Conservation (phyloP, 78 protist genomes). For the Emiliania huxleyi region DNA sequence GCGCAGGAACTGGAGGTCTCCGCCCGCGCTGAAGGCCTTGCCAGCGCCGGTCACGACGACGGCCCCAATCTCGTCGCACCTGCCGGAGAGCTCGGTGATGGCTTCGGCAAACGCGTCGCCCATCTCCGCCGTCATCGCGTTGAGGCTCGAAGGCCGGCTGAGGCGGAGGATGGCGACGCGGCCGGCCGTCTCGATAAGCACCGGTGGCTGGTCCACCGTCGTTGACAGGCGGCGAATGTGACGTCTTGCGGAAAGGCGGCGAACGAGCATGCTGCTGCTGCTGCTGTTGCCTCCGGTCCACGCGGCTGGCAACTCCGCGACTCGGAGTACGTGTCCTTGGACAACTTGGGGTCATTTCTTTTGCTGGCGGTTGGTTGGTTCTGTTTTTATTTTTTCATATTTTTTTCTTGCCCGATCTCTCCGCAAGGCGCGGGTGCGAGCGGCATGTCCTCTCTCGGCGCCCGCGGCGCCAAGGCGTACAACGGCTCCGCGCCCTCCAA, state of each 20-base stretch:
- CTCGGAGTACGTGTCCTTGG: too few species aligned
- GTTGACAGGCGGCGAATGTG: too few species aligned
- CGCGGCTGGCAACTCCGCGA: too few species aligned
- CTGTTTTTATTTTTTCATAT: too few species aligned
- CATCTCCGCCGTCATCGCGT: slow-evolving; percentile 37
- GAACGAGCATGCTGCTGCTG: too few species aligned
- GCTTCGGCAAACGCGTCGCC: neutral
- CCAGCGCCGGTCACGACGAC: slow-evolving; percentile 69
- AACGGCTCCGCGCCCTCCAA: neutral
- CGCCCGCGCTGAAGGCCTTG: slow-evolving; percentile 66
- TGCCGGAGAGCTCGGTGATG: neutral
- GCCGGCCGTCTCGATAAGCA: neutral
- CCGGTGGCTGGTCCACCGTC: neutral
- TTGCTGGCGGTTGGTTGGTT: too few species aligned
- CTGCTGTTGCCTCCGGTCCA: too few species aligned
- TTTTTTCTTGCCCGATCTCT: too few species aligned
- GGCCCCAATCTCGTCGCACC: slow-evolving; percentile 19
- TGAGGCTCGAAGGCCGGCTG: neutral
- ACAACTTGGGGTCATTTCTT: too few species aligned
- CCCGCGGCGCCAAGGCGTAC: neutral
- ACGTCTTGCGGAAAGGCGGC: too few species aligned
- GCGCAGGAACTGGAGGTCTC: slow-evolving; percentile 61
- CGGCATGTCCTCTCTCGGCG: too few species aligned
- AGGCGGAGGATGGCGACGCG: neutral
- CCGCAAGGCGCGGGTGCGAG: too few species aligned